Base-by-base conservation (phyloP, 169 alveolate genomes). In the Plasmodium fragile region DNA sequence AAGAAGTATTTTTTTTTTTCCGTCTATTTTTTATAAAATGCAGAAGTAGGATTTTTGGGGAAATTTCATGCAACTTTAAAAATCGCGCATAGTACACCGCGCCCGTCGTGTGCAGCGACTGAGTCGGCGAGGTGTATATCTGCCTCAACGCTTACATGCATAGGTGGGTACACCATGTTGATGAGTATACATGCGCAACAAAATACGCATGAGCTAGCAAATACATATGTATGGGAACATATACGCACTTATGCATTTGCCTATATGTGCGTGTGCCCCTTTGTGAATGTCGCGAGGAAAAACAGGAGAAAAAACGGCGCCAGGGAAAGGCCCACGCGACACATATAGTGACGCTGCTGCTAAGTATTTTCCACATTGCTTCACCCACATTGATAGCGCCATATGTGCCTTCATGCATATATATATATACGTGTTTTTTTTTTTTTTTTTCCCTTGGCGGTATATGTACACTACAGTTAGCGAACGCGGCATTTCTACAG, bases 1-100 rank as follows among this genome's bases (percentile, higher is more conserved):
- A 82, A 82, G 71, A 69, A 82, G 41, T 34, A 11, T 82, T 39
- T 82, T n/a, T 81, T 82, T 82, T 82, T 82, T 82, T 82, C 73
- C 73, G 71, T 82, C 73, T 82, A 70, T 69, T 82, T 82, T 82
- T 82, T 34, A 82, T 70, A 82, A 71, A 41, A 18, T 39, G 75
- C 55, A 30, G 59, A 80, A 55, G 70, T 41, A 81, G 65, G 4
- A 70, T 82, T 82, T 82, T 82, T 82, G 49, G 49, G 52, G 79
- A 6, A 39, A 39, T 82, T 69, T 39, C 32, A 65, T 53, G 73
- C 49, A 82, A 82, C 45, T 82, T 22, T 13, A 43, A 82, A 22
- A 36, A 18, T 28, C 28, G 28, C 32, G 52, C 73, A 52, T 52
- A 32, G 59, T 55, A 81, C 41, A 65, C 75, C 75, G 4, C 59